Percentiles rank a stretch among this genome's conserved stretches.
Evolutionary conservation across 2,329 filamentous ascomycete species (phyloP).

Genomic region (Oidium heveae): DNA sequence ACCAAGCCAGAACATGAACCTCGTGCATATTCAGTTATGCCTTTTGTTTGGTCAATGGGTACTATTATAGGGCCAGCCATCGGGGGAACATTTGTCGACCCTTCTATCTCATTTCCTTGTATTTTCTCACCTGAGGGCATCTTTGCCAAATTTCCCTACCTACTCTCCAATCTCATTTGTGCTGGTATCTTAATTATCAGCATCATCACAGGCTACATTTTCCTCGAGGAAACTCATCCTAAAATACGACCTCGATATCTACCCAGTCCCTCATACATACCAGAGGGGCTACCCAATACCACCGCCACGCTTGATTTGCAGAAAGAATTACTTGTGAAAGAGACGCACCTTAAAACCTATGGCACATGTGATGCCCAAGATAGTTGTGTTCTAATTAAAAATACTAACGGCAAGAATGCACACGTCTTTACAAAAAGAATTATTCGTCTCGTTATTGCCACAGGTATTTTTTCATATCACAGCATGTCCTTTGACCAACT

Average conservation of each 20-base stretch:
- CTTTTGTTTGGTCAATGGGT: conserved; percentile 78
- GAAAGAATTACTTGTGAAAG: neutral
- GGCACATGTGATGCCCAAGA: neutral
- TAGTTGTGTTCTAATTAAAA: neutral
- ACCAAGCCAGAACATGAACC: conserved; percentile 68
- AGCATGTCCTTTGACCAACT: conserved; percentile 89
- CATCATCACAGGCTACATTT: conserved; percentile 54
- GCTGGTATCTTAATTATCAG: conserved; percentile 49
- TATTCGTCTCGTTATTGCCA: conserved; percentile 49
- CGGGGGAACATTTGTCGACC: conserved; percentile 65
- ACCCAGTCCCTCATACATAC: neutral
- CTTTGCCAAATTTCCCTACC: conserved; percentile 61
- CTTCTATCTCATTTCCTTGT: conserved; percentile 45
- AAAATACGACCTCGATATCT: conserved; percentile 35
- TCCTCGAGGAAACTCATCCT: conserved; percentile 74
- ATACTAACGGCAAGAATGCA: neutral
- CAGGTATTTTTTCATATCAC: conserved; percentile 84
- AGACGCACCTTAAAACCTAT: neutral
- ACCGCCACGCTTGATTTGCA: conserved; percentile 23
- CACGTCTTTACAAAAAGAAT: conserved; percentile 34
- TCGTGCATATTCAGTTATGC: conserved; percentile 74
- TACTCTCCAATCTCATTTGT: conserved; percentile 75
- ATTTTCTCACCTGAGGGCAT: conserved; percentile 40
- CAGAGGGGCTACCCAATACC: conserved; percentile 7
- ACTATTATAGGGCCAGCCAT: conserved; percentile 76